Conservation (phyloP, 805 yeast genomes). For the Nakazawaea laoshanensis region DNA sequence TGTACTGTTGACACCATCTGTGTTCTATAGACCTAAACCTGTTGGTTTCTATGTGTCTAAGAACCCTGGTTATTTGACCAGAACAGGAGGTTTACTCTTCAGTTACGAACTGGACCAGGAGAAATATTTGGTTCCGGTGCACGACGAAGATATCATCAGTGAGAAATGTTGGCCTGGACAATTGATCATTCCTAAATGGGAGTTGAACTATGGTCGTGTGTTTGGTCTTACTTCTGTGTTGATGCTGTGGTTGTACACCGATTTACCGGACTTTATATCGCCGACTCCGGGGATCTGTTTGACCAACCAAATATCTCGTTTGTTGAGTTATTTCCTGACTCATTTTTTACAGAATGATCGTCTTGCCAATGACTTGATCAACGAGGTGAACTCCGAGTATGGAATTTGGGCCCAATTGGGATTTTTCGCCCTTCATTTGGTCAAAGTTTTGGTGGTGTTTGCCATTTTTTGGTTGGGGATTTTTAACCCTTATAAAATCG, state of each 20-base stretch:
- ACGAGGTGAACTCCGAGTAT: constrained; percentile 36
- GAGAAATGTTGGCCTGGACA: constrained; percentile 86
- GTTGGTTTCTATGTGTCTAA: constrained; percentile 51
- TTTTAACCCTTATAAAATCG: constrained; percentile 63
- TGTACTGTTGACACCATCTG: constrained; percentile 69
- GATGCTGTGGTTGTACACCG: constrained; percentile 80
- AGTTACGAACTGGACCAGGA: constrained; percentile 44
- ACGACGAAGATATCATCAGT: constrained; percentile 38
- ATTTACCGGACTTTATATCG: constrained; percentile 78
- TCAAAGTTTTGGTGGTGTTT: constrained; percentile 52
- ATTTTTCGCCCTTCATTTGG: constrained; percentile 64
- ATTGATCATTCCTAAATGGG: constrained; percentile 71
- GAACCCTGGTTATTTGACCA: constrained; percentile 76
- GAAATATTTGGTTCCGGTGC: constrained; percentile 38
- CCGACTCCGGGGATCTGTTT: constrained; percentile 91
- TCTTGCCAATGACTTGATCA: constrained; percentile 37
- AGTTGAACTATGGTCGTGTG: constrained; percentile 31
- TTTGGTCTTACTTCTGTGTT: constrained; percentile 32
- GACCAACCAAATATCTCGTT: constrained; percentile 46
- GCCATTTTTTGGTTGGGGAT: constrained; percentile 58
- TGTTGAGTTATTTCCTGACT: constrained; percentile 18
- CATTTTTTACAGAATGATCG: constrained; percentile 27
- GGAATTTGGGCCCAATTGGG: constrained; percentile 45
- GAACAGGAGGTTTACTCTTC: constrained; percentile 73
- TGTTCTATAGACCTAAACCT: constrained; percentile 64